These are phyloP conservation scores for Acacia pycnantha DNA, from an alignment of 331 rosid genomes.

Conservation along the genomic window DNA sequence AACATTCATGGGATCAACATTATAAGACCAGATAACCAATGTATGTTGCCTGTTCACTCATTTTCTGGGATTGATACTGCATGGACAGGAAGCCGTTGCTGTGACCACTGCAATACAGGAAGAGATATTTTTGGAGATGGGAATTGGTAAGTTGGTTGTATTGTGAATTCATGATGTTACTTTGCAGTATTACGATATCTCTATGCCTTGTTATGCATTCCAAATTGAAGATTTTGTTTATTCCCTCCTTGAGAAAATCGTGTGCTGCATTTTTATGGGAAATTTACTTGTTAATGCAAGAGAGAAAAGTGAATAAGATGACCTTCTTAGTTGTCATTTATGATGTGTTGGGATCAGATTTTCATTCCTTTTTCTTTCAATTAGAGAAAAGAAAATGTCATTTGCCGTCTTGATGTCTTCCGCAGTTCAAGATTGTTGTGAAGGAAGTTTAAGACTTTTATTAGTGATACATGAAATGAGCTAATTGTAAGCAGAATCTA, in stretches of 20 bases:
- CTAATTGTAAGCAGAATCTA: slow-evolving; percentile 13
- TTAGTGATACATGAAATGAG: not conserved
- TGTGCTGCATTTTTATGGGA: not conserved
- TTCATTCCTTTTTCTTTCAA: not conserved
- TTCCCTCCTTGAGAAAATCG: not conserved
- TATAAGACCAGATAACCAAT: not conserved
- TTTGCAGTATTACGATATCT: not conserved
- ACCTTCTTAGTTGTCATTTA: slow-evolving; percentile 1
- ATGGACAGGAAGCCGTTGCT: slow-evolving; percentile 87
- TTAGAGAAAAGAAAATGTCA: not conserved
- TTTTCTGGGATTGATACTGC: slow-evolving; percentile 17
- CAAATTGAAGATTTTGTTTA: not conserved
- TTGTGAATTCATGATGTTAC: not conserved
- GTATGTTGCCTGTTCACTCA: not conserved
- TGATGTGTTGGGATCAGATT: not conserved
- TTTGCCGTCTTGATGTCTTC: not conserved
- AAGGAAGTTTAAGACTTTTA: not conserved
- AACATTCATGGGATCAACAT: not conserved
- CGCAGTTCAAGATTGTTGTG: slow-evolving; percentile 15
- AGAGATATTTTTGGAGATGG: slow-evolving; percentile 83
- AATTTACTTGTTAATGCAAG: not conserved
- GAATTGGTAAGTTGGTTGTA: slow-evolving; percentile 57
- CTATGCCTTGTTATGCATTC: not conserved
- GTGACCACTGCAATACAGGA: slow-evolving; percentile 82
- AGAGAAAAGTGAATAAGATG: not conserved